Conservation (phyloP, 768 basidiomycete genomes). For the Collybia nuda region DNA sequence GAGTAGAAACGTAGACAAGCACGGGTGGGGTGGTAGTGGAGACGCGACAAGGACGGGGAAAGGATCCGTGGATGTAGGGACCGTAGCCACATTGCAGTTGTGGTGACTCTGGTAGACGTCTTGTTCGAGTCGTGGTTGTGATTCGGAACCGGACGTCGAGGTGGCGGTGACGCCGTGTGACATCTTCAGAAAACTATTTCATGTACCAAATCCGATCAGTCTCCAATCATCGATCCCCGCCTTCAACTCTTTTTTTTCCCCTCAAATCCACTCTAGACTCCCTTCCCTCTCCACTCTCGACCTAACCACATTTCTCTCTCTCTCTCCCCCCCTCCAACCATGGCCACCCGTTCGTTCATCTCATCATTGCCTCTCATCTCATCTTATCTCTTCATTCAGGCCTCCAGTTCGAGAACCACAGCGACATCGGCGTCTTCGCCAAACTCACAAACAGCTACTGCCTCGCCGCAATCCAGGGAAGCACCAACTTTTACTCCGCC, state of each 20-base stretch:
- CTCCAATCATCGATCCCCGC: not conserved
- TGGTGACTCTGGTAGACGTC: not conserved
- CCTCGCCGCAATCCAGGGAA: slow-evolving; percentile 88
- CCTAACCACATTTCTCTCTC: slow-evolving; percentile 2
- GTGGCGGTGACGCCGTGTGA: slow-evolving; percentile 2
- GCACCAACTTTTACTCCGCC: slow-evolving; percentile 96
- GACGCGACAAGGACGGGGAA: not conserved
- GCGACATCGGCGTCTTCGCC: slow-evolving; percentile 95
- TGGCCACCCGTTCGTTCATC: slow-evolving; percentile 48
- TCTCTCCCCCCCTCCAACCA: slow-evolving; percentile 17
- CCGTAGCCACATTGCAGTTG: not conserved
- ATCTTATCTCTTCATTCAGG: slow-evolving; percentile 41
- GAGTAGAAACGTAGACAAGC: slow-evolving; percentile 6
- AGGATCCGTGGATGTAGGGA: slow-evolving; percentile 10
- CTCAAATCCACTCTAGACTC: slow-evolving; percentile 5
- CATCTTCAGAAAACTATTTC: not conserved
- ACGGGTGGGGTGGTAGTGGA: not conserved
- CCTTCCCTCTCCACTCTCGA: slow-evolving; percentile 2
- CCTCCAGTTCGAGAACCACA: slow-evolving; percentile 91
- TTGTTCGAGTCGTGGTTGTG: not conserved
- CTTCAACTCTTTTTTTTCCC: not conserved
- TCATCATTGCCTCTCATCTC: slow-evolving; percentile 3
- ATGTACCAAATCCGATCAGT: not conserved
- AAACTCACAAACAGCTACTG: slow-evolving; percentile 99
- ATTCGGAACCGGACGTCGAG: not conserved